Conservation (phyloP, 108 stramenopile species). For the Cyclotella distinguenda region DNA sequence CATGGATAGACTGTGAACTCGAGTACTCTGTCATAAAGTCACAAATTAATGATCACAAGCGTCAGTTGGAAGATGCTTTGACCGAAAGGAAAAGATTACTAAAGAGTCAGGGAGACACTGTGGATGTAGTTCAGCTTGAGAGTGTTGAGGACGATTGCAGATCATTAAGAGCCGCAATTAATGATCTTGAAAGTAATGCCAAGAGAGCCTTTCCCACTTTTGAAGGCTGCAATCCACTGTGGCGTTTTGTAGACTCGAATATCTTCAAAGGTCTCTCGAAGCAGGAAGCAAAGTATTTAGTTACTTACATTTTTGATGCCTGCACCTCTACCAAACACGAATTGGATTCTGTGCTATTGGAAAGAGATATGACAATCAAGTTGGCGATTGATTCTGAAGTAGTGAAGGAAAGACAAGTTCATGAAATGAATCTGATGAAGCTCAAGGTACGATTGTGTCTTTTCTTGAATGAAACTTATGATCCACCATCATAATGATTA, state of each 20-base stretch:
- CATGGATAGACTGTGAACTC: constrained; percentile 39
- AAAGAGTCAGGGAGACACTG: constrained; percentile 12
- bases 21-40: constrained; percentile 32
- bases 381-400: constrained; percentile 39
- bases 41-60: constrained; percentile 29
- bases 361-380: constrained; percentile 42
- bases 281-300: constrained; percentile 28
- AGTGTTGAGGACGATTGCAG: constrained; percentile 15
- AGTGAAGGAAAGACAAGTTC: constrained; percentile 29
- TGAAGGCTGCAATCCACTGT: constrained; percentile 6
- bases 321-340: constrained; percentile 34
- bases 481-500: neutral
- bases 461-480: neutral
- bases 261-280: constrained; percentile 36
- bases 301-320: constrained; percentile 37
- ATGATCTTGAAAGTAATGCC: constrained; percentile 22
- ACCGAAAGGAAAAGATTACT: constrained; percentile 18
- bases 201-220: constrained; percentile 28
- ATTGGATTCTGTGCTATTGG: constrained; percentile 34
- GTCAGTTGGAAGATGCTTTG: constrained; percentile 35
- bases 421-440: constrained; percentile 39
- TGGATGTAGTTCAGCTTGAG: constrained; percentile 8
- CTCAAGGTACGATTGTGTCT: constrained; percentile 19
- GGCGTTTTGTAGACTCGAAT: constrained; percentile 29
- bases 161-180: constrained; percentile 12